Base-by-base conservation (phyloP, 345 rosid species). In the Rhodamnia rubescens region DNA sequence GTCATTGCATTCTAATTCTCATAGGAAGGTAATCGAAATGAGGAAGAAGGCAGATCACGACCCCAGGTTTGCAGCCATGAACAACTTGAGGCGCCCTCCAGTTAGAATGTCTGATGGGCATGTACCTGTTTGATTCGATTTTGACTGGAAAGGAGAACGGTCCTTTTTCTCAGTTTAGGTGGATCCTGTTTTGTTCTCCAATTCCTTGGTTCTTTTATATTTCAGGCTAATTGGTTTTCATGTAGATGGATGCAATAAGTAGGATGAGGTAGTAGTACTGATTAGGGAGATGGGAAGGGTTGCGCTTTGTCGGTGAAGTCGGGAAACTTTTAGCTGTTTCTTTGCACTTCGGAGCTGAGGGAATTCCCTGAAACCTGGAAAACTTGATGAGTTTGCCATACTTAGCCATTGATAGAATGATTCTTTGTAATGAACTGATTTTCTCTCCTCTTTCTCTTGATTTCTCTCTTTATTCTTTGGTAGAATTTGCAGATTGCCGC, bases 11-110 rank as follows among this genome's bases (percentile, higher is more conserved):
- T 96, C 98, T 9, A 96, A 96, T 86, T 93, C 94, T 6, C 96
- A 96, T 89, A 91, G 91, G 93, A 95, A 89, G 94, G 93, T 96
- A 32, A 36, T 94, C 20, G 98, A 95, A 92, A 93, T 95, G 98
- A 91, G 98, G 87, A 95, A 86, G 89, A 91, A 91, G 88, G 64
- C 82, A 81, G 80, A 61, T 85, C 85, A 36, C 82, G 83, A 54
- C 42, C 59, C 74, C 5, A 24, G 32, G 22, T 32, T 42, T 10
- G 84, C 69, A 32, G 53, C 78, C 6, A 55, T 58, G 75, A 88
- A 61, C 20, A 27, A 20, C 82, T 78, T 24, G 26, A 59, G 59
- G 82, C 52, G 18, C 80, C 47, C 80, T 69, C 80, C 40, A 12
- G 47, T 36, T 18, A 69, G 47, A 69, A 20, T 69, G 47, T 36